phyloP scores from a whole-genome alignment of 306 rosid species.

The Mucuna pruriens region DNA sequence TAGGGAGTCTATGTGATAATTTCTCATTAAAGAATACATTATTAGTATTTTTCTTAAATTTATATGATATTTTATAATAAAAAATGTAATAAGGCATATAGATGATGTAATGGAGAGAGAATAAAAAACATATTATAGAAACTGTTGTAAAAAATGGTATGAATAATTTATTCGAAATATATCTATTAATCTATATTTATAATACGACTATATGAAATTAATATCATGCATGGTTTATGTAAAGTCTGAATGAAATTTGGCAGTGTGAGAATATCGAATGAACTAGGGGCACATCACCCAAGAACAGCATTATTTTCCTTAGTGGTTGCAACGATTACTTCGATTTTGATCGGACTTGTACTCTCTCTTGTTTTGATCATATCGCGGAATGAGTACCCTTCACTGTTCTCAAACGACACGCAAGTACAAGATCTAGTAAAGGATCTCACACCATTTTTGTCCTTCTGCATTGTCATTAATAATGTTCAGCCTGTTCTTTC shows the following conservation, averaged over 20 bases:
- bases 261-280: slow-evolving; percentile 80
- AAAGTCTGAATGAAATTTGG: slow-evolving; percentile 13
- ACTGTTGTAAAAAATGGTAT: no score
- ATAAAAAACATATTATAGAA: no score
- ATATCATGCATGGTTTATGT: no score
- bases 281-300: slow-evolving; percentile 74
- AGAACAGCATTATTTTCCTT: slow-evolving; percentile 69
- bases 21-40: no score
- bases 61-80: no score
- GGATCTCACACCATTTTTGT: slow-evolving; percentile 65
- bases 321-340: slow-evolving; percentile 61
- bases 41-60: no score
- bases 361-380: slow-evolving; percentile 50
- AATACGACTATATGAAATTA: no score
- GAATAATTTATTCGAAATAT: no score
- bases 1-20: no score
- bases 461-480: slow-evolving; percentile 58
- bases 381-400: slow-evolving; percentile 46
- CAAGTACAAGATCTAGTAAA: slow-evolving; percentile 49
- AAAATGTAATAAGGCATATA: no score
- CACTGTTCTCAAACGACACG: slow-evolving; percentile 54
- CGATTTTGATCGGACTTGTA: slow-evolving; percentile 45
- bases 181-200: background rate
- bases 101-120: no score
- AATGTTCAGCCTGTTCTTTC: slow-evolving; percentile 82